Evolutionary conservation across 371 early-diverging fungal species (phyloP).

Genomic region (Rhizopus arrhizus): DNA sequence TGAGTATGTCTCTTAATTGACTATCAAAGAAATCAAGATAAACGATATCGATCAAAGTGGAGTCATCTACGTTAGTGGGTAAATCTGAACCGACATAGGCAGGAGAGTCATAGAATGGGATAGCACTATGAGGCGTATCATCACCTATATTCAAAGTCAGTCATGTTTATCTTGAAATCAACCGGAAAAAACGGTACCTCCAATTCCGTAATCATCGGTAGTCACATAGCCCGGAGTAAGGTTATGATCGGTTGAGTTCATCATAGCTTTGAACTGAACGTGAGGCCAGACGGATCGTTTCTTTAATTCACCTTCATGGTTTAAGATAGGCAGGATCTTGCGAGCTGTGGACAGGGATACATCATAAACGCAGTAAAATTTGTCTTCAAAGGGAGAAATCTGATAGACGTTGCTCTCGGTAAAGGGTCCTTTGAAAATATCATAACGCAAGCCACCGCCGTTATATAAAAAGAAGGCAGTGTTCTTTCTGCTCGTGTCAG

Average conservation of each 20-base stretch:
- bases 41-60: conserved; percentile 32
- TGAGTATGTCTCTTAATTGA: conserved; percentile 7
- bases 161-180: too few species aligned
- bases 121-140: conserved; percentile 39
- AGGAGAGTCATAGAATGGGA: conserved; percentile 47
- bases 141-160: conserved; percentile 21
- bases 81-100: conserved; percentile 38
- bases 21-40: conserved; percentile 40
- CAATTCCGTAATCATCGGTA: conserved; percentile 52
- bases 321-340: conserved; percentile 54
- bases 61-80: conserved; percentile 25
- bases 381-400: conserved; percentile 53
- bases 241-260: conserved; percentile 12
- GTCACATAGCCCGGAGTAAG: conserved; percentile 66
- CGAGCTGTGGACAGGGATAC: conserved; percentile 39
- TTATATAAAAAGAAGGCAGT: conserved; percentile 50
- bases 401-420: conserved; percentile 54
- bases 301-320: conserved; percentile 58
- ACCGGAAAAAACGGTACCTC: conserved; percentile 19
- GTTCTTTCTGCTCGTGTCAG: conserved; percentile 37
- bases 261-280: conserved; percentile 11
- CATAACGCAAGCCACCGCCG: conserved; percentile 54
- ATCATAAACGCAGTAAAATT: conserved; percentile 40
- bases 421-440: conserved; percentile 57
- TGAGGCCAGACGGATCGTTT: conserved; percentile 47